Percentiles rank a stretch among this genome's conserved stretches.
phyloP scores from a whole-genome alignment of 768 basidiomycete species.

The Guyanaporus albipodus region DNA sequence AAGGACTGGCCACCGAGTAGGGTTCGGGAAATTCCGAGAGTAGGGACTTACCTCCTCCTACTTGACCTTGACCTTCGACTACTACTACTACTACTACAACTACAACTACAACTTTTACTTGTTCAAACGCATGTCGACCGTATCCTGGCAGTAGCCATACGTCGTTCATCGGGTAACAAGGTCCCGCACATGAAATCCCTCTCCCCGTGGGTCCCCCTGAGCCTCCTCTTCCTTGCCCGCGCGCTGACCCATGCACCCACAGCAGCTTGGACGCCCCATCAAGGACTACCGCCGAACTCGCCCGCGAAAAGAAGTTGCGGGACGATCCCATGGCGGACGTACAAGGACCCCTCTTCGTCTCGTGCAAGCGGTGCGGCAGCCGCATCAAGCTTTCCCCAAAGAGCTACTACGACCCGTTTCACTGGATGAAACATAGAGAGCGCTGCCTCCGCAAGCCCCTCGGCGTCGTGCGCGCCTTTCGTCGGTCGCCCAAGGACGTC shows the following conservation, averaged over 20 bases:
- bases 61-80: constrained; percentile 13
- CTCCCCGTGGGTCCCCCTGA: constrained; percentile 15
- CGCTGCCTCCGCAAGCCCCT: constrained; percentile 51
- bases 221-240: neutral
- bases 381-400: constrained; percentile 65
- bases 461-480: constrained; percentile 12
- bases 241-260: constrained; percentile 10
- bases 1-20: constrained; percentile 40
- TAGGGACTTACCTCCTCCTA: constrained; percentile 4
- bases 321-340: constrained; percentile 53
- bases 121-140: constrained; percentile 17
- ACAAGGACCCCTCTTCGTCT: constrained; percentile 46
- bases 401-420: constrained; percentile 60
- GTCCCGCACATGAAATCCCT: constrained; percentile 18
- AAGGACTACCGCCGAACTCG: constrained; percentile 41
- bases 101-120: neutral
- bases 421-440: constrained; percentile 62
- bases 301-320: constrained; percentile 48
- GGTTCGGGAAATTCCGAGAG: constrained; percentile 29
- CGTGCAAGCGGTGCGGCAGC: constrained; percentile 51
- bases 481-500: constrained; percentile 21
- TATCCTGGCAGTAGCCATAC: constrained; percentile 12
- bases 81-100: too few relatives aligned
- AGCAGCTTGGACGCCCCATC: constrained; percentile 28
- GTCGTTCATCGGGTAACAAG: constrained; percentile 19